phyloP scores from a whole-genome alignment of 345 rosid species.

The Ceriops decandra region DNA sequence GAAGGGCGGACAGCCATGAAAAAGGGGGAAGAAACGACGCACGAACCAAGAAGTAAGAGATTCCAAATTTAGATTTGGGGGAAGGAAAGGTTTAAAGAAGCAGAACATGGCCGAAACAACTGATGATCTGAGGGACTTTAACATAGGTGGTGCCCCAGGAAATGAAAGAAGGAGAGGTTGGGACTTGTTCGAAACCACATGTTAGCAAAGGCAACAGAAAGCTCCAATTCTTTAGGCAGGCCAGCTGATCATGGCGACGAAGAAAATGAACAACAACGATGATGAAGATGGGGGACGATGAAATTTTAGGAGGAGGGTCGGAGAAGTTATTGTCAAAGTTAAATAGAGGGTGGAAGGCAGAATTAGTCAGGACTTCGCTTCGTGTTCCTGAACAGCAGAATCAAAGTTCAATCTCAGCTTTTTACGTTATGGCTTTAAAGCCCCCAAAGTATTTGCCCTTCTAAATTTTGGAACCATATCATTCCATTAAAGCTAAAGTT shows the following conservation, averaged over 20 bases:
- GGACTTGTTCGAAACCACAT: not conserved
- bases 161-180: slow-evolving; percentile 57
- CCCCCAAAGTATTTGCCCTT: no score
- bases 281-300: slow-evolving; percentile 14
- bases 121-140: slow-evolving; percentile 31
- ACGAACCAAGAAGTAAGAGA: slow-evolving; percentile 39
- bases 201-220: not conserved
- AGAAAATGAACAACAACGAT: no score
- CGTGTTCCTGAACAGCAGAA: not conserved
- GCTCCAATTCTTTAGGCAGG: not conserved
- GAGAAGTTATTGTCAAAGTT: slow-evolving; percentile 56
- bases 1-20: slow-evolving; percentile 29
- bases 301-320: slow-evolving; percentile 49
- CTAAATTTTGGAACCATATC: no score
- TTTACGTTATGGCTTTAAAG: no score
- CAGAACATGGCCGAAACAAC: slow-evolving; percentile 56
- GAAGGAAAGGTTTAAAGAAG: slow-evolving; percentile 55
- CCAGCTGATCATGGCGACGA: not conserved
- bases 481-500: no score
- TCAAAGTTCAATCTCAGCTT: no score
- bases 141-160: slow-evolving; percentile 33
- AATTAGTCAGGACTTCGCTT: slow-evolving; percentile 13
- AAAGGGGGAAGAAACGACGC: slow-evolving; percentile 10
- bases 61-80: slow-evolving; percentile 63
- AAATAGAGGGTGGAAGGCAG: slow-evolving; percentile 59